phyloP scores from a whole-genome alignment of 257 asterid species.

The Catharanthus roseus region DNA sequence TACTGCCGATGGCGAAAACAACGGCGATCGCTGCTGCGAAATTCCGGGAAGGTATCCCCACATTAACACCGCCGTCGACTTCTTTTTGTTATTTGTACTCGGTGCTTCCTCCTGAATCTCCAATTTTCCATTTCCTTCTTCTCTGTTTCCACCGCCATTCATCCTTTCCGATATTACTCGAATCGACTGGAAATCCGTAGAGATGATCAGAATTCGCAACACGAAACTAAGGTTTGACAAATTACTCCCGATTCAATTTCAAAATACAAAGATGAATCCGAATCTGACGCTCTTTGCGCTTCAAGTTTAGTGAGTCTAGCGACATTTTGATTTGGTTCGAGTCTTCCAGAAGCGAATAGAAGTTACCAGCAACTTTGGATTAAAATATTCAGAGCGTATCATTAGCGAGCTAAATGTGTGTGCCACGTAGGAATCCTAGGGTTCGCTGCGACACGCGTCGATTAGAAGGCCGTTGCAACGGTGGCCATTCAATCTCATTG shows the following conservation, averaged over 20 bases:
- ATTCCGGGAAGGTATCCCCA: slow-evolving; percentile 76
- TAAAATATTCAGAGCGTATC: slow-evolving; percentile 38
- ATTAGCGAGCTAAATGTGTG: slow-evolving; percentile 33
- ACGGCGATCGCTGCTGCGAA: slow-evolving; percentile 35
- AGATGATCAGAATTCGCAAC: not conserved
- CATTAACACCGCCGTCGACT: slow-evolving; percentile 47
- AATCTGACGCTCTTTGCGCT: not conserved
- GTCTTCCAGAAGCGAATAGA: slow-evolving; percentile 15
- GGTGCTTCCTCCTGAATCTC: slow-evolving; percentile 6
- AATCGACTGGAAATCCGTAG: not conserved
- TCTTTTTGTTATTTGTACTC: slow-evolving; percentile 19
- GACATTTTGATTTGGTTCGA: not conserved
- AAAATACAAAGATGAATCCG: not conserved
- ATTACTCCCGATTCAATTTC: not conserved
- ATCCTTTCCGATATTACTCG: slow-evolving; percentile 15
- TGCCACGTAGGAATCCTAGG: slow-evolving; percentile 44
- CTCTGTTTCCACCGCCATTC: slow-evolving; percentile 29
- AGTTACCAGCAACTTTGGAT: slow-evolving; percentile 12
- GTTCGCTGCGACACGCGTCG: slow-evolving; percentile 41
- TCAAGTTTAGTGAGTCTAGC: not conserved
- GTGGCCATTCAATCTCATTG: slow-evolving; percentile 16
- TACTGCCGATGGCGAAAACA: slow-evolving; percentile 41
- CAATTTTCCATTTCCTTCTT: slow-evolving; percentile 11
- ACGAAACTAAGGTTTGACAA: not conserved
- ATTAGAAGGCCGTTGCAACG: not conserved